Evolutionary conservation across 441 rosid genomes (phyloP).

Genomic region (Jatropha multifida): DNA sequence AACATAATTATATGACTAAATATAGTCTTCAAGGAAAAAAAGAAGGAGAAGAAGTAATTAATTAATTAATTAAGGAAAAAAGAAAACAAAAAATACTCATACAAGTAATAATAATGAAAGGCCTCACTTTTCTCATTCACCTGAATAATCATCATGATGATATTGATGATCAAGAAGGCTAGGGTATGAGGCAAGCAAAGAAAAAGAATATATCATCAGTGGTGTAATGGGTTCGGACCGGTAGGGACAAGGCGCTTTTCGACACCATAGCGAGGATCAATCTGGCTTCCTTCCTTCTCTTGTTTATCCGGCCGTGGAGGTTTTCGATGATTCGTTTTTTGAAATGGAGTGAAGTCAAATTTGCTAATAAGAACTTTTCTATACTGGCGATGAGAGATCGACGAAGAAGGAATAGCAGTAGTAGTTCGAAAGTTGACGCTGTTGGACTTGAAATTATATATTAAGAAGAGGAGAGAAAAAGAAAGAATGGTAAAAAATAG

Average conservation of each 20-base stretch:
- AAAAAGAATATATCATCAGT: constrained; percentile 28
- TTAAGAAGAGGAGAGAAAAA: constrained; percentile 51
- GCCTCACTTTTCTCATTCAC: constrained; percentile 17
- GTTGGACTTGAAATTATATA: constrained; percentile 37
- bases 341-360: constrained; percentile 66
- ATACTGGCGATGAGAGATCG: constrained; percentile 23
- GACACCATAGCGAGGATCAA: constrained; percentile 80
- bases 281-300: constrained; percentile 34
- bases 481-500: constrained; percentile 45
- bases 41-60: too few relatives aligned
- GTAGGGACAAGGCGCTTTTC: constrained; percentile 88
- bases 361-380: constrained; percentile 52
- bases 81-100: constrained; percentile 1
- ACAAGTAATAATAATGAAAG: background rate
- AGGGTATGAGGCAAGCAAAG: constrained; percentile 2
- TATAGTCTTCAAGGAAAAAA: background rate
- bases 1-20: constrained; percentile 2
- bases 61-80: background rate
- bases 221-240: constrained; percentile 94
- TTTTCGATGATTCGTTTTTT: constrained; percentile 20
- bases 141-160: constrained; percentile 29
- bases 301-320: constrained; percentile 6
- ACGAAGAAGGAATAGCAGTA: background rate
- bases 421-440: constrained; percentile 1
- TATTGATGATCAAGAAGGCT: background rate